Base-by-base conservation (phyloP, 768 basidiomycete genomes). In the Mycena crocata region DNA sequence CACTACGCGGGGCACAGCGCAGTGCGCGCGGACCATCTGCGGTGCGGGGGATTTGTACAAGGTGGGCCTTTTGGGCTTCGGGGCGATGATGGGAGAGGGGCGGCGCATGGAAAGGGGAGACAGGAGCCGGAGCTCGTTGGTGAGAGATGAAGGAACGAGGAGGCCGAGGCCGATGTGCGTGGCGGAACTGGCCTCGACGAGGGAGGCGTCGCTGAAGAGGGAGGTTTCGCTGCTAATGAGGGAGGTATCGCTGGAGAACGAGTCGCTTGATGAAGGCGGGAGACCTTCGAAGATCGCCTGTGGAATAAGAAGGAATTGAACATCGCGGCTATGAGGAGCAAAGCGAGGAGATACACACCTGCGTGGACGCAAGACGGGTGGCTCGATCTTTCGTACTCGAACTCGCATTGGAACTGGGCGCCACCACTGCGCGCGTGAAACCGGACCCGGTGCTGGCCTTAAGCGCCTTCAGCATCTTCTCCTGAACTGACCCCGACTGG, bases 381-480 rank as follows among this genome's bases (percentile, higher is more conserved):
- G 32, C 37, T 21, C 64, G 64, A n/a, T 65, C 31, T n/a, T 21
- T 26, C 19, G 28, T 21, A 46, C 23, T 3, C 3, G 26, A 10
- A 10, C 24, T 26, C 19, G 28, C 15, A 46, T 17, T 3, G 1
- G 26, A 10, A 10, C 51, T 34, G 28, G 8, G 23, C 24, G 55
- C 3, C 19, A 49, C 23, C 19, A 32, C 42, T 4, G 35, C 23
- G 44, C 64, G 64, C 5, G 59, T 61, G 21, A 61, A 66, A 2
- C 65, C 65, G 1, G 57, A 60, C 2, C 52, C 26, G 1, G 52
- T 48, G 45, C 45, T 56, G 57, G 2, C 21, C 26, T 42, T 46
- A 24, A 66, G 46, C 28, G 64, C 65, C 34, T 56, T 56, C 52
- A 37, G 9, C 51, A 66, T 66, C 59, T 57, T 60, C 31, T 60